Percentiles rank a stretch among this genome's conserved stretches.
phyloP scores from a whole-genome alignment of 768 basidiomycete species.

The Pleurotus djamor region DNA sequence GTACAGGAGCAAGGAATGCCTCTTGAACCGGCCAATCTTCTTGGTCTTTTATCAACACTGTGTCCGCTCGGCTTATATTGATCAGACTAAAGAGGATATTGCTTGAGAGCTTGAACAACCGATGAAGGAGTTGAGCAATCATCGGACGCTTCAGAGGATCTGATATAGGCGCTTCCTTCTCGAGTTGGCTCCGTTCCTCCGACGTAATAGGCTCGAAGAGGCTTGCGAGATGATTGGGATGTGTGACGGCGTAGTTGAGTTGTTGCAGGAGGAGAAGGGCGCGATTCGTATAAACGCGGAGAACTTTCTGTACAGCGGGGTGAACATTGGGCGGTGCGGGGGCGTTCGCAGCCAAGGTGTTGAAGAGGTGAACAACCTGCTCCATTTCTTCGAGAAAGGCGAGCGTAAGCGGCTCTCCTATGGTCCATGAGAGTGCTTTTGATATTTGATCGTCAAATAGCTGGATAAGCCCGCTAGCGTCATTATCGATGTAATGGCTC shows the following conservation, averaged over 20 bases:
- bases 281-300: slow-evolving; percentile 65
- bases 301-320: slow-evolving; percentile 56
- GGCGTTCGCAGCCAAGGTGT: slow-evolving; percentile 62
- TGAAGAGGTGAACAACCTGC: slow-evolving; percentile 75
- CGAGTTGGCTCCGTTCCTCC: slow-evolving; percentile 69
- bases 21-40: slow-evolving; percentile 74
- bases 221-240: slow-evolving; percentile 85
- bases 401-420: slow-evolving; percentile 72
- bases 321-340: slow-evolving; percentile 42
- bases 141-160: slow-evolving; percentile 74
- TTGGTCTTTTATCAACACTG: slow-evolving; percentile 57
- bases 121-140: slow-evolving; percentile 67
- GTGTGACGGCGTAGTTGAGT: slow-evolving; percentile 86
- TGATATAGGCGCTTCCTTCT: slow-evolving; percentile 55
- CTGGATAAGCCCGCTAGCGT: slow-evolving; percentile 84
- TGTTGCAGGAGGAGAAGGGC: slow-evolving; percentile 80
- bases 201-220: slow-evolving; percentile 76
- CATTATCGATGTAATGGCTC: slow-evolving; percentile 79
- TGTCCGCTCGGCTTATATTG: slow-evolving; percentile 67
- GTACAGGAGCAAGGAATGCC: slow-evolving; percentile 71
- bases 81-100: slow-evolving; percentile 71
- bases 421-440: slow-evolving; percentile 78
- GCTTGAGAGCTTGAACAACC: slow-evolving; percentile 67
- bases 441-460: slow-evolving; percentile 81
- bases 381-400: slow-evolving; percentile 83